Base-by-base conservation (phyloP, 257 asterid species). In the Cynanchum wilfordii region DNA sequence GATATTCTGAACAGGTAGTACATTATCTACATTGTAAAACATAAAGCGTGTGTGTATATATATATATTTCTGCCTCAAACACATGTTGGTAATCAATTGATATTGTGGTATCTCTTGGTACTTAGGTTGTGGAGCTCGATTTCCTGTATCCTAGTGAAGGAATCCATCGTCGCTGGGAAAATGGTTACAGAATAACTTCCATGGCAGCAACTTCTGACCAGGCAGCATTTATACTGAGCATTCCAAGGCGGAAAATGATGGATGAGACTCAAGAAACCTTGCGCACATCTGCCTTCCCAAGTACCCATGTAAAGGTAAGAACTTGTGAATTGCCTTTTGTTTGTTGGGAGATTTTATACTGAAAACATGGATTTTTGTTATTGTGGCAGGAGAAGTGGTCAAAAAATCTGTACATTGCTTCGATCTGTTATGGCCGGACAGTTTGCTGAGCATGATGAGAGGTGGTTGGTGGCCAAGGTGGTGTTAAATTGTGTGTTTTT, bases 201-300 rank as follows among this genome's bases (percentile, higher is more conserved):
- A 93, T 89, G 97, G 97, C 96, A 51, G 97, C 97, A 24, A 93
- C 97, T 33, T 80, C 87, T 79, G 98, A 93, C 81, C 97, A 93
- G 82, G 96, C 89, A 0, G 97, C 98, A 68, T 87, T 93, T 79
- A 89, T 89, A 72, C 88, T 93, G 51, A 91, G 98, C 73, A 82
- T 91, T 57, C 97, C 98, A 12, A 84, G 96, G 64, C 97, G 96
- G 24, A 93, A 93, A 81, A 83, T 89, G 83, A 80, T 83, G 76
- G 98, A 93, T 44, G 98, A 94, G 87, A 91, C 98, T 73, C 98
- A 94, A 79, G 98, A 94, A 84, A 91, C 98, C 50, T 89, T 91
- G 55, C 96, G 98, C 33, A 93, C 97, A 36, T 91, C 96, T 78
- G 96, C 96, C 62, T 93, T 93, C 73, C 97, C 98, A 1, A 93